Percentiles rank a stretch among this genome's conserved stretches.
These are phyloP conservation scores for Stereum hirsutum DNA, from an alignment of 1,284 basidiomycete species.

Conservation along the genomic window DNA sequence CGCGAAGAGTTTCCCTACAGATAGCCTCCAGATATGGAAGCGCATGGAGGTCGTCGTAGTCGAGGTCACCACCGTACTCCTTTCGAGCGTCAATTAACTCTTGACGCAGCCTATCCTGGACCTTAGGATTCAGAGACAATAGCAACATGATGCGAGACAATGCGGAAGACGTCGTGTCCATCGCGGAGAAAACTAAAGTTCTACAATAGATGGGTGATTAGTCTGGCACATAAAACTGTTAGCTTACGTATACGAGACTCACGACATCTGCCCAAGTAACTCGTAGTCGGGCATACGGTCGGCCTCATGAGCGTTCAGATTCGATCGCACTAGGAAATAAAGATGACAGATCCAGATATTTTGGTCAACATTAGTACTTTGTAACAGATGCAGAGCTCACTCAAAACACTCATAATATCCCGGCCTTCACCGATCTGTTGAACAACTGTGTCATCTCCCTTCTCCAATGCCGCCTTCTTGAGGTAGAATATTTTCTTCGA, in stretches of 20 bases:
- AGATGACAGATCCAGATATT: not conserved
- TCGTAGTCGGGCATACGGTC: not conserved
- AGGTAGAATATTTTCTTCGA: slow-evolving; percentile 24
- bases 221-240: no score
- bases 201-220: no score
- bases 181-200: slow-evolving; percentile 13
- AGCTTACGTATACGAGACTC: not conserved
- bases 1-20: slow-evolving; percentile 11
- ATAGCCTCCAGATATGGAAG: slow-evolving; percentile 12
- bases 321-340: not conserved
- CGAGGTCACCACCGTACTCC: slow-evolving; percentile 4
- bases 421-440: slow-evolving; percentile 27
- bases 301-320: not conserved
- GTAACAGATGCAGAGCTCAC: slow-evolving; percentile 16
- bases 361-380: not conserved
- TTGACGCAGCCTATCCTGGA: slow-evolving; percentile 12
- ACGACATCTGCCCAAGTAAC: not conserved
- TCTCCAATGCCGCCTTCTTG: slow-evolving; percentile 23
- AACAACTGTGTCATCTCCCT: slow-evolving; percentile 22
- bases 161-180: slow-evolving; percentile 13
- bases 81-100: slow-evolving; percentile 9
- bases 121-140: slow-evolving; percentile 12
- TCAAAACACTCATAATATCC: slow-evolving; percentile 35
- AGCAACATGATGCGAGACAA: slow-evolving; percentile 13
- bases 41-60: slow-evolving; percentile 6